These are phyloP conservation scores for Exophiala spinifera DNA, from an alignment of 2,329 filamentous ascomycete genomes.

Conservation along the genomic window DNA sequence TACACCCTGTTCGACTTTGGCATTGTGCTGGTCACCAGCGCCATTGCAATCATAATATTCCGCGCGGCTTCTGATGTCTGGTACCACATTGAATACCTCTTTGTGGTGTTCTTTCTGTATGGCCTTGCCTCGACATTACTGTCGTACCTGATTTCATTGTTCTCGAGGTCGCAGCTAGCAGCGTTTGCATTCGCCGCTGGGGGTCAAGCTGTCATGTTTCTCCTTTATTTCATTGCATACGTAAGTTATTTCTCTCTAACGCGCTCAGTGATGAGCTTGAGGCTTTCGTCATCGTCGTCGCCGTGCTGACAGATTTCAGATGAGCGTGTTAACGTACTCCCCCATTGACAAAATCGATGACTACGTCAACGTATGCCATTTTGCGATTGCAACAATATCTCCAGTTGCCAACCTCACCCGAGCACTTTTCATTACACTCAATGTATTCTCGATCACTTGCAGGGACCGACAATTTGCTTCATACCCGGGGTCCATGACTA, in stretches of 20 bases:
- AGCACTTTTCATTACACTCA: slow-evolving; percentile 72
- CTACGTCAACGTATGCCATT: slow-evolving; percentile 68
- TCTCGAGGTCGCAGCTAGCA: slow-evolving; percentile 73
- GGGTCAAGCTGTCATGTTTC: slow-evolving; percentile 68
- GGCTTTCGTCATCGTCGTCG: too few species aligned
- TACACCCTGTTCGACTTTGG: slow-evolving; percentile 78
- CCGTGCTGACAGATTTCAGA: slow-evolving; percentile 17
- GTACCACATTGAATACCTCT: slow-evolving; percentile 78
- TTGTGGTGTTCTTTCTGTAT: slow-evolving; percentile 76
- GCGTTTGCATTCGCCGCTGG: slow-evolving; percentile 81
- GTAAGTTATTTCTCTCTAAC: too few species aligned
- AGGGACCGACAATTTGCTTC: slow-evolving; percentile 58
- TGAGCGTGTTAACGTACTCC: slow-evolving; percentile 71
- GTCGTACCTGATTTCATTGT: slow-evolving; percentile 77
- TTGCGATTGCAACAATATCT: slow-evolving; percentile 68
- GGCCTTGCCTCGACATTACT: slow-evolving; percentile 73
- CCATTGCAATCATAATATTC: slow-evolving; percentile 67
- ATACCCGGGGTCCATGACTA: slow-evolving; percentile 67
- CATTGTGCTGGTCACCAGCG: slow-evolving; percentile 66
- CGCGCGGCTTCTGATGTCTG: slow-evolving; percentile 60
- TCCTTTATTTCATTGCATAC: slow-evolving; percentile 70
- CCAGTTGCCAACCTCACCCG: slow-evolving; percentile 74
- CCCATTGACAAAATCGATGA: slow-evolving; percentile 66
- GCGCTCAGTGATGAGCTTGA: too few species aligned
- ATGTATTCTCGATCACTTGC: slow-evolving; percentile 80